Evolutionary conservation across 139 green algal species (phyloP).

Genomic region (Choricystis sp.): DNA sequence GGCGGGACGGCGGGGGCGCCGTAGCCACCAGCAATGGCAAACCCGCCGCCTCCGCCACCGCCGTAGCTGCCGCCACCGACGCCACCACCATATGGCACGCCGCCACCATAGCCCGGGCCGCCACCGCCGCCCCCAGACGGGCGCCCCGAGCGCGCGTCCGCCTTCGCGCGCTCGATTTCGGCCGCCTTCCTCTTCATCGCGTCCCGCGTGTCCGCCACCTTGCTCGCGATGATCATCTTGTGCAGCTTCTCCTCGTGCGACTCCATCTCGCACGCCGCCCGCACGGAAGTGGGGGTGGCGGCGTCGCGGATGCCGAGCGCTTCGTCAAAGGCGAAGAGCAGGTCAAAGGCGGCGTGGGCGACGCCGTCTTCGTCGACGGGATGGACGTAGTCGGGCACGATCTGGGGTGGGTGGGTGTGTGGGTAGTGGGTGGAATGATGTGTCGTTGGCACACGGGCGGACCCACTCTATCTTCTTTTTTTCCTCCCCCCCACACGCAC

Average conservation of each 20-base stretch:
- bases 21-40: background rate
- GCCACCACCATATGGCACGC: slow-evolving; percentile 5
- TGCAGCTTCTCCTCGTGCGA: slow-evolving; percentile 97
- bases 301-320: slow-evolving; percentile 77
- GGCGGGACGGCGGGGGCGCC: background rate
- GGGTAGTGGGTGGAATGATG: no score
- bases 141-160: slow-evolving; percentile 31
- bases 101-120: slow-evolving; percentile 10
- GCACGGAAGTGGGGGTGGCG: slow-evolving; percentile 46
- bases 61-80: slow-evolving; percentile 2
- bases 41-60: background rate
- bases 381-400: background rate
- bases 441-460: no score
- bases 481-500: slow-evolving; percentile 16
- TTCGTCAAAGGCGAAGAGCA: slow-evolving; percentile 99
- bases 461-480: background rate
- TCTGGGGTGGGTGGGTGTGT: background rate
- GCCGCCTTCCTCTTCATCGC: slow-evolving; percentile 87
- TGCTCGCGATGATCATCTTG: slow-evolving; percentile 95
- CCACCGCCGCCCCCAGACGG: slow-evolving; percentile 4
- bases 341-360: slow-evolving; percentile 67
- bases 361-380: slow-evolving; percentile 2
- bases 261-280: slow-evolving; percentile 97
- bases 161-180: slow-evolving; percentile 88
- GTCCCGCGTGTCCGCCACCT: slow-evolving; percentile 76